Evolutionary conservation across 176 grass and related monocot genomes (phyloP).

Genomic region (Oropetium thomaeum): DNA sequence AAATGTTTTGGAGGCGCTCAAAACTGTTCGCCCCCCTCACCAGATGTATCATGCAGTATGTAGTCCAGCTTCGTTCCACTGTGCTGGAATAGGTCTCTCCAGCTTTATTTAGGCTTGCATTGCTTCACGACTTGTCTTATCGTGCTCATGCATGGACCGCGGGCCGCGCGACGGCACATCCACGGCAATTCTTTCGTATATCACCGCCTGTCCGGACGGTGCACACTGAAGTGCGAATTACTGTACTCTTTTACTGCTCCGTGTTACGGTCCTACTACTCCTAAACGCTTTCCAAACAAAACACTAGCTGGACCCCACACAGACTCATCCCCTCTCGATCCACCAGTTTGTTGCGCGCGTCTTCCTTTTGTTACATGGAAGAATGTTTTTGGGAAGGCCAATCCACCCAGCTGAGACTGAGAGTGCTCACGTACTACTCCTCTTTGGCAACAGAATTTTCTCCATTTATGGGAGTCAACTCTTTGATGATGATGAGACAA

Average conservation of each 20-base stretch:
- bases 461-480: background rate
- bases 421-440: background rate
- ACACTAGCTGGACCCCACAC: too few species aligned
- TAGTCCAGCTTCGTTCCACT: background rate
- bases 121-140: constrained; percentile 55
- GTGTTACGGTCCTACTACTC: too few species aligned
- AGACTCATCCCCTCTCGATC: too few species aligned
- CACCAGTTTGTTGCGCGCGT: background rate
- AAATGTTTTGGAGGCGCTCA: too few species aligned
- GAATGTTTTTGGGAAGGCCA: constrained; percentile 23
- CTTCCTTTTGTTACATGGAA: constrained; percentile 5
- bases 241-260: too few species aligned
- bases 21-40: too few species aligned
- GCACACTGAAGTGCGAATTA: too few species aligned
- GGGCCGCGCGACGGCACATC: background rate
- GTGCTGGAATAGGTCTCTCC: background rate
- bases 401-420: too few species aligned
- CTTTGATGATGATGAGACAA: constrained; percentile 15
- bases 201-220: background rate
- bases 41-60: background rate
- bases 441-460: background rate
- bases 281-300: too few species aligned
- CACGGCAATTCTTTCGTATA: background rate
- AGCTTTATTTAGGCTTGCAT: background rate
- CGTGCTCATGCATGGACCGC: background rate